Evolutionary conservation across 352 stramenopile species (phyloP), one percentile per base, ranked within the genome.

Genomic region (Pythium inflatum): DNA sequence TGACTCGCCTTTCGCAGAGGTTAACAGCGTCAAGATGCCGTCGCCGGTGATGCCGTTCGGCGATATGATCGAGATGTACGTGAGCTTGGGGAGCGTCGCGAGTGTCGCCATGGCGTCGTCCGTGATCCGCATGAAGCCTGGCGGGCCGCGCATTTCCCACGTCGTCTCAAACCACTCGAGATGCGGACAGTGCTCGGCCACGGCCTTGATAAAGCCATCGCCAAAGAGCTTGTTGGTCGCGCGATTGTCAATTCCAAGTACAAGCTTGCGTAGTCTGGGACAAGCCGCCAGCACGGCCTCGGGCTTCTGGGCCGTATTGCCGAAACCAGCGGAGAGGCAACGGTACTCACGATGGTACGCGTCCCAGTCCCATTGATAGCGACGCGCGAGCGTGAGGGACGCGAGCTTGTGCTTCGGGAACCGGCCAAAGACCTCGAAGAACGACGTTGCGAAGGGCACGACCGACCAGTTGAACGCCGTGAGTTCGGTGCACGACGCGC

Each of bases 401-500:
- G 11, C 30, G 14, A 63, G 56, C n/a, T 51, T n/a, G 16, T 36
- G 60, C 60, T 67, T 67, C 6, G 31, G 40, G 49, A 30, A 51
- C 18, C 18, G 20, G 2, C n/a, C 45, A 58, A 67, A 67, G 25
- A 59, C 41, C 36, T 58, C 46, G 45, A 60, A 67, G 24, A 67
- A 67, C 34, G 22, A 3, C 13, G 46, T 60, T 34, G 60, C 49
- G 25, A 51, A 60, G 16, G 60, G 60, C 46, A 58, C 46, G 1
- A 41, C 3, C 5, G 33, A 14, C 60, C 60, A 67, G n/a, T 58
- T 24, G 16, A 49, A 67, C 34, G 27, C 49, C 8, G 16, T 6
- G 2, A 67, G 46, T 0, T 58, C 31, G 20, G 66, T 59, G 22
- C 78, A 84, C 7, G 56, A 67, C 16, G 40, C 49, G 43, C 80